Evolutionary conservation across 176 grass and related monocot species (phyloP).

Genomic region (Chrysopogon serrulatus): DNA sequence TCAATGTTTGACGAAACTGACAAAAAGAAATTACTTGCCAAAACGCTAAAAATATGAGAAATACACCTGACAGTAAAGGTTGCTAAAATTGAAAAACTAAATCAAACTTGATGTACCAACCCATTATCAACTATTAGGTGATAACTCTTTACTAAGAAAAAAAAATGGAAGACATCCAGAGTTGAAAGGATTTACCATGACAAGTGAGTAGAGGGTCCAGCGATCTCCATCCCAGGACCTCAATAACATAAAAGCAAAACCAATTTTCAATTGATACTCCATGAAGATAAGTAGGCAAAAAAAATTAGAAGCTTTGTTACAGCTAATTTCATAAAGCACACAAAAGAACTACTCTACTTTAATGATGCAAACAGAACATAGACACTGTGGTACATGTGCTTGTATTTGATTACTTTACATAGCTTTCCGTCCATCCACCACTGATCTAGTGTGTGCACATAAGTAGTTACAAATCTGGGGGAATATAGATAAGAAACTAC

Average conservation of each 20-base stretch:
- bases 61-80: neutral
- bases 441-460: neutral
- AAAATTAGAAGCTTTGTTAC: neutral
- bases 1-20: neutral
- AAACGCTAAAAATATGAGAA: neutral
- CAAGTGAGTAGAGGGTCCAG: slow-evolving; percentile 42
- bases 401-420: neutral
- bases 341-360: neutral
- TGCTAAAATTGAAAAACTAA: neutral
- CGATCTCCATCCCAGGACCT: slow-evolving; percentile 58
- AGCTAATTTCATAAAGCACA: neutral
- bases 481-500: neutral
- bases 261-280: slow-evolving; percentile 37
- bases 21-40: neutral
- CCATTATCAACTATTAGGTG: neutral
- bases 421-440: neutral
- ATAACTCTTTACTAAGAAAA: neutral
- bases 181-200: slow-evolving; percentile 53
- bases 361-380: neutral
- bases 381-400: neutral
- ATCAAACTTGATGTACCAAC: neutral
- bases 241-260: slow-evolving; percentile 72
- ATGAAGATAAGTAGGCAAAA: slow-evolving; percentile 1
- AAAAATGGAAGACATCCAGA: neutral
- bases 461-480: neutral